Evolutionary conservation across 768 basidiomycete species (phyloP).

Genomic region (Suillus clintonianus): DNA sequence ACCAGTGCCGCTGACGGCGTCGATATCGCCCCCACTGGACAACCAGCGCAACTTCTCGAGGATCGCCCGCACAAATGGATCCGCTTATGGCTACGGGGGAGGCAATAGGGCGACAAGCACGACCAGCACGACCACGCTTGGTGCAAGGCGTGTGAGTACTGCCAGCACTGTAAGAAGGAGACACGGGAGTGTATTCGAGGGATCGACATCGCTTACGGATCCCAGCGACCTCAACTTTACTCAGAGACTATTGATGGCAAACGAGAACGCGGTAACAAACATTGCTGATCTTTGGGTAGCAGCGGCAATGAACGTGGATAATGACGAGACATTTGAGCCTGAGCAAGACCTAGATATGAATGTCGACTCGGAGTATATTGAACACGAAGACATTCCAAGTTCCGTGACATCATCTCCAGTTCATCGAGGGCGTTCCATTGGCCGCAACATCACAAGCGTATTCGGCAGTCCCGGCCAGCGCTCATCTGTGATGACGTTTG

Average conservation of each 20-base stretch:
- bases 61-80: constrained; percentile 66
- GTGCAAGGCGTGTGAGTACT: constrained; percentile 55
- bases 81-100: constrained; percentile 76
- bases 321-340: constrained; percentile 54
- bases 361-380: constrained; percentile 46
- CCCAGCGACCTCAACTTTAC: constrained; percentile 78
- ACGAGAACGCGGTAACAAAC: constrained; percentile 92
- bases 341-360: constrained; percentile 38
- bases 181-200: constrained; percentile 49
- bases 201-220: constrained; percentile 40
- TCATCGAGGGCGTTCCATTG: constrained; percentile 18
- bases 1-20: constrained; percentile 49
- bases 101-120: constrained; percentile 54
- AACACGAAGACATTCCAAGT: constrained; percentile 31
- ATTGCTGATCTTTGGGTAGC: constrained; percentile 98
- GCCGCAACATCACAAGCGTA: constrained; percentile 10
- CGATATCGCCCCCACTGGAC: constrained; percentile 36
- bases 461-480: constrained; percentile 17
- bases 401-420: constrained; percentile 9
- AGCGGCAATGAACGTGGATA: constrained; percentile 93
- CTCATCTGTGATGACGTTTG: constrained; percentile 25
- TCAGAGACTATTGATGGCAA: constrained; percentile 86
- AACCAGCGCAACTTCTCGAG: constrained; percentile 51
- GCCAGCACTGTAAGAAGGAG: constrained; percentile 51
- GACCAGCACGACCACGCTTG: constrained; percentile 47